phyloP scores from a whole-genome alignment of 164 flowering plant species.

The Paratinospora sagittata region DNA sequence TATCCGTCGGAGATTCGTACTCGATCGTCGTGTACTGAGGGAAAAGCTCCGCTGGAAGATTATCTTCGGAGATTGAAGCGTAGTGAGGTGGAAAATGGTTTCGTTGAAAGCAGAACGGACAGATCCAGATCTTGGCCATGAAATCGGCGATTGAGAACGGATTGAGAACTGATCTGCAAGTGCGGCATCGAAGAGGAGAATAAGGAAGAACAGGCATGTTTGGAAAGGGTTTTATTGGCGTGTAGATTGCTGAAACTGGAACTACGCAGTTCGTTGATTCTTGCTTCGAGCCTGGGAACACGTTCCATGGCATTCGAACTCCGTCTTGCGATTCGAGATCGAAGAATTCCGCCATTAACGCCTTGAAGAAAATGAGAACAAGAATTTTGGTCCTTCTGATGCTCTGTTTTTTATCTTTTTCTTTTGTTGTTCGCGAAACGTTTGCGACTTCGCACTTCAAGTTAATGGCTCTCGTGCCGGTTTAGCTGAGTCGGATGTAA shows the following conservation, averaged over 20 bases:
- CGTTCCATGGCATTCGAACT: slow-evolving; percentile 94
- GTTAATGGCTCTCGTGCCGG: not conserved
- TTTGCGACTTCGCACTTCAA: not conserved
- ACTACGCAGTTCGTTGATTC: slow-evolving; percentile 56
- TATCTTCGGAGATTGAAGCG: slow-evolving; percentile 59
- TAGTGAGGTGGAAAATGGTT: slow-evolving; percentile 81
- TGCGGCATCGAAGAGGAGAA: slow-evolving; percentile 76
- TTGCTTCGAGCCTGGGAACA: slow-evolving; percentile 75
- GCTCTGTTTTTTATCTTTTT: no score
- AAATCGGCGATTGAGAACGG: slow-evolving; percentile 78
- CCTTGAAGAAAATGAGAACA: no score
- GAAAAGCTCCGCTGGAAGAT: slow-evolving; percentile 82
- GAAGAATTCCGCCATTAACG: slow-evolving; percentile 73
- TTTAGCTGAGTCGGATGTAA: not conserved
- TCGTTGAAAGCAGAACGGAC: slow-evolving; percentile 82
- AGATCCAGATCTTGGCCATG: slow-evolving; percentile 88
- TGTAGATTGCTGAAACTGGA: slow-evolving; percentile 79
- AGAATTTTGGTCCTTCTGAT: no score
- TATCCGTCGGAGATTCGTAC: slow-evolving; percentile 38
- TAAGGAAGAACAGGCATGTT: slow-evolving; percentile 52
- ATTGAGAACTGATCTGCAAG: slow-evolving; percentile 81
- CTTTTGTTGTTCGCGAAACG: not conserved
- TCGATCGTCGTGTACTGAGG: slow-evolving; percentile 83
- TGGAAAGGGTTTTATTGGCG: slow-evolving; percentile 58
- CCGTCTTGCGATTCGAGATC: slow-evolving; percentile 77